A percentile compares a stretch with the other conserved stretches of the same genome.
Evolutionary conservation across 768 basidiomycete genomes (phyloP).

Genomic region (Terana coerulea): DNA sequence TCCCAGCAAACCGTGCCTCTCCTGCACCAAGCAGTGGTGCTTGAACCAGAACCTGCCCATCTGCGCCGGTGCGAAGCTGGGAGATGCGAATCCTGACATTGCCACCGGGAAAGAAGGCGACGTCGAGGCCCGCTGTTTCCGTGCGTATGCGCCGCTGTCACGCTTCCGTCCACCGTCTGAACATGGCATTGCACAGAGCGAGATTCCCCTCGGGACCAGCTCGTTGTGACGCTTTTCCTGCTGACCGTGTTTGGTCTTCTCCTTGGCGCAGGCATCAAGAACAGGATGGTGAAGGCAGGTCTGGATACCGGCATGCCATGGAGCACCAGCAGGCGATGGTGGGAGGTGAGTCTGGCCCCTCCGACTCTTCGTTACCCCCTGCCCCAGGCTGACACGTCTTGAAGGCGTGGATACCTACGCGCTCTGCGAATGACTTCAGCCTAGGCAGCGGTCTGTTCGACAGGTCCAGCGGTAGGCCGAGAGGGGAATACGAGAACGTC

Average conservation of each 20-base stretch:
- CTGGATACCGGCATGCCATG: conserved; percentile 61
- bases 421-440: conserved; percentile 50
- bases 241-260: conserved; percentile 84
- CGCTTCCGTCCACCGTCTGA: conserved; percentile 16
- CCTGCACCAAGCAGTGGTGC: conserved; percentile 96
- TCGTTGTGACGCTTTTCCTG: conserved; percentile 88
- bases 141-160: conserved; percentile 46
- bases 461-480: conserved; percentile 26
- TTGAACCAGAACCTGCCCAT: conserved; percentile 86
- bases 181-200: conserved; percentile 51
- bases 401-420: conserved; percentile 46
- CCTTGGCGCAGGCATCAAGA: conserved; percentile 80
- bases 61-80: conserved; percentile 75
- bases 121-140: conserved; percentile 94
- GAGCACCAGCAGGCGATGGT: conserved; percentile 68
- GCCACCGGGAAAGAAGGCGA: conserved; percentile 95
- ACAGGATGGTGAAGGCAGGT: conserved; percentile 76
- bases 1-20: conserved; percentile 85
- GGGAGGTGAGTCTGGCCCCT: conserved; percentile 58
- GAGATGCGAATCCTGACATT: conserved; percentile 87
- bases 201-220: conserved; percentile 92
- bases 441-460: conserved; percentile 32
- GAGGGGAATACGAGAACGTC: conserved; percentile 45
- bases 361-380: conserved; percentile 14
- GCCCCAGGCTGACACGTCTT: conserved; percentile 4